Base-by-base conservation (phyloP, 2,329 filamentous ascomycete genomes). In the Cladophialophora bantiana region DNA sequence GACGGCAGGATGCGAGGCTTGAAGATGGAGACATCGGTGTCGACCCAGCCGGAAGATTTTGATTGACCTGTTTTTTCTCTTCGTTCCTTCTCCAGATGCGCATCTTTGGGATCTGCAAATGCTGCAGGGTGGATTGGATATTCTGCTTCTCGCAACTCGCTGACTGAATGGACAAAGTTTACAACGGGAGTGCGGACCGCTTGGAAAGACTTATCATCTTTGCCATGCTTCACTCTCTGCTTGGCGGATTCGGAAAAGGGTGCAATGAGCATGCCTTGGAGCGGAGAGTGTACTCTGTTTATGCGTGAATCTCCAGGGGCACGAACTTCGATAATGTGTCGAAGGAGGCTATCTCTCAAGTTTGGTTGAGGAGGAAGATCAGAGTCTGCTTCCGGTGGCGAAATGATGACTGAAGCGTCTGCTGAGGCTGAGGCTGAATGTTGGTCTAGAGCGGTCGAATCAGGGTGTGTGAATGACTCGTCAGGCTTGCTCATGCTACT, bases 311-410 rank as follows among this genome's bases (percentile, higher is more conserved):
- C 94, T 3, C 94, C 95, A 2, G 93, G 92, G 0, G 93, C 91
- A 76, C 88, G 91, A 65, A 97, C 87, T 9, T 94, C 94, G 93
- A 95, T 97, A 45, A 97, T 81, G 73, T 95, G 90, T 7, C 89
- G 84, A 71, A 99, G 98, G 76, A 97, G 91, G 66, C 92, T 35
- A n/a, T 35, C 12, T 10, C 12, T n/a, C n/a, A 62, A 38, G 52
- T 55, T 15, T 18, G 56, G 15, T 54, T 56, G 40, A 13, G 38
- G 13, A n/a, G 15, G 9, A 20, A 31, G 18, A 31, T 50, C 20
- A 15, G 59, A 36, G 3, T 48, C 18, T 13, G 53, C 56, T 59
- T 34, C 35, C 36, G n/a, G 12, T 34, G 38, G 18, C 7, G 15
- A n/a, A 15, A 32, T 45, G n/a, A 38, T 34, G 40, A 48, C 26